Evolutionary conservation across 108 stramenopile species (phyloP).

Genomic region (Nitzschia palea): DNA sequence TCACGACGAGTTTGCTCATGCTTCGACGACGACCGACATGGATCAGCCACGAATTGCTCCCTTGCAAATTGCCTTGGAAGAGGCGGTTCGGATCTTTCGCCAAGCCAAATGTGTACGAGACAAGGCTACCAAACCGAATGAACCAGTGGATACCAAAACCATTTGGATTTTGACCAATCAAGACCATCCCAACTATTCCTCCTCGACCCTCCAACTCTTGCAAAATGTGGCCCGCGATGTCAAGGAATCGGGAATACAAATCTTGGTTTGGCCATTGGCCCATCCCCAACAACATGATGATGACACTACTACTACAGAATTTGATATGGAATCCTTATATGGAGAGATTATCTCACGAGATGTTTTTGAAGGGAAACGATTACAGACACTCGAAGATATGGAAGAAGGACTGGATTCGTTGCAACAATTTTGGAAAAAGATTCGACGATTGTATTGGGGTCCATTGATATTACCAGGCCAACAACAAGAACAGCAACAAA

Average conservation of each 20-base stretch:
- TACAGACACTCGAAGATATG: constrained; percentile 1
- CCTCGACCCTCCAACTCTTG: constrained; percentile 17
- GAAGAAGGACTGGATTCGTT: constrained; percentile 20
- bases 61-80: constrained; percentile 39
- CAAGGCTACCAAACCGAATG: constrained; percentile 27
- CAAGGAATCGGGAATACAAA: constrained; percentile 48
- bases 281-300: background rate
- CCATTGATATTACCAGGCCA: constrained; percentile 66
- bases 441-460: constrained; percentile 36
- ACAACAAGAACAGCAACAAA: constrained; percentile 8
- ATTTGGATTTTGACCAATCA: constrained; percentile 82
- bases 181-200: constrained; percentile 33
- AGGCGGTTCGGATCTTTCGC: constrained; percentile 49
- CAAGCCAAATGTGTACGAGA: constrained; percentile 49
- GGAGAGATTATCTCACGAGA: constrained; percentile 1
- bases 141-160: constrained; percentile 49
- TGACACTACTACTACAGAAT: background rate
- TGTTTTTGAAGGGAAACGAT: constrained; percentile 6
- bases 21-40: background rate
- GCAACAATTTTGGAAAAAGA: constrained; percentile 20
- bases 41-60: constrained; percentile 10
- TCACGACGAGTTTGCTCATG: constrained; percentile 50
- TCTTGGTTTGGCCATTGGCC: constrained; percentile 57
- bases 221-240: constrained; percentile 48
- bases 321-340: constrained; percentile 23